phyloP scores from a whole-genome alignment of 2,329 filamentous ascomycete species.

The Nemania serpens region DNA sequence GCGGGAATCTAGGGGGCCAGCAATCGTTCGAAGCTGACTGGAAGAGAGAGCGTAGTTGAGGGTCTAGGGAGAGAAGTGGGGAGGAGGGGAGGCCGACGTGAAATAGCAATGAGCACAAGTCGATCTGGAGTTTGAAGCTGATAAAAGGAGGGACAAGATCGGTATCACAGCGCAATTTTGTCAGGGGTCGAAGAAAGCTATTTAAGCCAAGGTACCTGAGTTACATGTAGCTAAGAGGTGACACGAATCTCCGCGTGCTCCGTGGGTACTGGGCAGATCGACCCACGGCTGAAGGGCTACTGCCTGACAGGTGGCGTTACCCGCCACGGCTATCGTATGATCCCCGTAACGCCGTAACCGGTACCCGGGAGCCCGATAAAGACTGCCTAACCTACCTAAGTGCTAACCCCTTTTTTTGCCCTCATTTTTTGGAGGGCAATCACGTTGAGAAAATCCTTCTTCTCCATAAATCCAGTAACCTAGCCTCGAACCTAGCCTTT shows the following conservation, averaged over 20 bases:
- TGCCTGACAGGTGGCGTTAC: conserved; percentile 38
- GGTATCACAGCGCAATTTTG: conserved; percentile 13
- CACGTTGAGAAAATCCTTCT: background rate
- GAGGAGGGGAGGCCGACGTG: conserved; percentile 1
- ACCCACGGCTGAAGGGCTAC: conserved; percentile 18
- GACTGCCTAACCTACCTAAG: background rate
- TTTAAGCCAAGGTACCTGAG: conserved; percentile 23
- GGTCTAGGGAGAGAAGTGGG: conserved; percentile 3
- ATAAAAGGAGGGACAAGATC: conserved; percentile 17
- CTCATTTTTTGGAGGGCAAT: background rate
- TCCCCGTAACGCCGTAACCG: conserved; percentile 21
- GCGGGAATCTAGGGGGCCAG: background rate
- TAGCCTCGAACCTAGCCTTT: background rate
- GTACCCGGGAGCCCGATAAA: conserved; percentile 5
- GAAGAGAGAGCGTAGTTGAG: background rate
- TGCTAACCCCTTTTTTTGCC: too few species aligned
- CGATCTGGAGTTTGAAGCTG: conserved; percentile 8
- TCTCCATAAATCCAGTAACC: background rate
- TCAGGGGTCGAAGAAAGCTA: conserved; percentile 16
- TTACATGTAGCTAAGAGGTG: background rate
- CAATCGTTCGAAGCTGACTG: background rate
- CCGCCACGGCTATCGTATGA: conserved; percentile 29
- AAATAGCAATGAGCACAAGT: conserved; percentile 4
- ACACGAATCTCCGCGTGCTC: conserved; percentile 16
- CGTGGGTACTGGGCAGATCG: conserved; percentile 24